Base-by-base conservation (phyloP, 345 rosid genomes). In the Boechera stricta region DNA sequence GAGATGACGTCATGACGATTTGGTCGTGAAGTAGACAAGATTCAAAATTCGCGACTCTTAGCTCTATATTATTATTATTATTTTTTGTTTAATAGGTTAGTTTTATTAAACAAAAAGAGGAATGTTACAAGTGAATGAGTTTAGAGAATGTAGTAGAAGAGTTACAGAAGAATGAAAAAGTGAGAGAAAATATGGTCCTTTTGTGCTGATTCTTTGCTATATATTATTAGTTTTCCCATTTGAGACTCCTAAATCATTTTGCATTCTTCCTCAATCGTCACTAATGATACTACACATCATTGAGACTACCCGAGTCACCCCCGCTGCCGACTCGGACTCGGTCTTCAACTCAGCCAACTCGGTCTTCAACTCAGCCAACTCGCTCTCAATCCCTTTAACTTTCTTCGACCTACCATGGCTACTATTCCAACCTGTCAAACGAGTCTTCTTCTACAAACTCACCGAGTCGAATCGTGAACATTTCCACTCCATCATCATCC, bases 401-500 rank as follows among this genome's bases (percentile, higher is more conserved):
- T 65, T 32, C 12, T 79, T 71, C 6, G 86, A 85, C 18, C 54
- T 66, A 0, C 31, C 67, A 24, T 80, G 82, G 78, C 64, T 87
- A 39, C 73, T 79, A 0, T 64, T 80, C 5, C n/a, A 15, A 7
- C 87, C 82, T 1, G 82, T 79, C 3, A 63, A 57, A n/a, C 67
- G 68, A n/a, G 39, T 83, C 57, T 79, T 76, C 60, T 81, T 81
- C 80, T 85, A 76, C 69, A n/a, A 54, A 44, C 82, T 70, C 69
- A 51, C 59, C 16, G 67, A 74, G 5, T 74, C 67, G 2, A 73
- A 76, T 31, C 77, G 24, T 5, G 28, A 51, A 2, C 32, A 15
- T 3, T 85, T 85, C 52, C 2, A 68, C 73, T 77, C 84, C 1
- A 41, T n/a, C 3, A 70, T 80, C 72, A 70, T 84, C 18, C 85